These are phyloP conservation scores for Cucumis variabilis DNA, from an alignment of 331 rosid species.

Conservation along the genomic window DNA sequence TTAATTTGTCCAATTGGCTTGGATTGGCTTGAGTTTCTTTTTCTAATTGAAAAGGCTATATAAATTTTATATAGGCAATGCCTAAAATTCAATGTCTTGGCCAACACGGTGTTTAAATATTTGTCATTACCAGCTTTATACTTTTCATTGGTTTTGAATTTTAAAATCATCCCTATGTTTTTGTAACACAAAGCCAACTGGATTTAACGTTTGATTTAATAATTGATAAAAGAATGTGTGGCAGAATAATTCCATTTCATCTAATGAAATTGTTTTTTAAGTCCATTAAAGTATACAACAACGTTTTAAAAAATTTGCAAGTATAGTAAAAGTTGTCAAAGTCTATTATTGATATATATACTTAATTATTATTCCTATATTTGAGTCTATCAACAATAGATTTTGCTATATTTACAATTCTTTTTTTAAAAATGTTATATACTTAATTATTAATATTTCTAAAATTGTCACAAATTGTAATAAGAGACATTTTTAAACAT, in stretches of 20 bases:
- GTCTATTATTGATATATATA: too few species aligned
- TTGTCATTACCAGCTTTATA: background rate
- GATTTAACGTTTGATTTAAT: too few species aligned
- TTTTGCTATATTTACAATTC: too few species aligned
- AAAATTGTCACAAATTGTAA: too few species aligned
- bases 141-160: background rate
- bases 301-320: too few species aligned
- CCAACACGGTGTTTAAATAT: background rate
- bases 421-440: too few species aligned
- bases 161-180: background rate
- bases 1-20: background rate
- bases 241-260: background rate
- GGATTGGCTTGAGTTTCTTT: background rate
- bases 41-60: background rate
- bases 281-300: background rate
- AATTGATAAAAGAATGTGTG: background rate
- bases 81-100: background rate
- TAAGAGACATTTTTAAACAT: too few species aligned
- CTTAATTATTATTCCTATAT: too few species aligned
- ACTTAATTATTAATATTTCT: too few species aligned
- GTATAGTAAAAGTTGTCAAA: too few species aligned
- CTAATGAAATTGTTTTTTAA: background rate
- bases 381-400: too few species aligned
- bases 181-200: background rate
- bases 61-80: background rate